Base-by-base conservation (phyloP, 306 rosid species). In the Chamaecrista fasciculata region DNA sequence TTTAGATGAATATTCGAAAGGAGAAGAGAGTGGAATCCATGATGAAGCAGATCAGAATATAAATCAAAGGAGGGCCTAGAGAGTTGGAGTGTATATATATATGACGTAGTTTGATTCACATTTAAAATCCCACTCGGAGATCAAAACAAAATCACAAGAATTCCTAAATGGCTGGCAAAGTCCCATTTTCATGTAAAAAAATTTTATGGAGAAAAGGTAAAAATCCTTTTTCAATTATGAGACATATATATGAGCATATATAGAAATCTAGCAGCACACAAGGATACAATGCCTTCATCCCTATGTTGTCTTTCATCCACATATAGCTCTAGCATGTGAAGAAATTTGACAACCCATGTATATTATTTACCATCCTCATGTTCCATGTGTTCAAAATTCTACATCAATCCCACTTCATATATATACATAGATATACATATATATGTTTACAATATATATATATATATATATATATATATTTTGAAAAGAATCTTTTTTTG, bases 1-100 rank as follows among this genome's bases (percentile, higher is more conserved):
- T 44, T 71, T 63, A 55, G 46, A 73, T 65, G 61, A 67, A n/a
- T 33, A 33, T 43, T 76, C 52, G 43, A 25, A 59, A 62, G 66
- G 50, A 48, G 55, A 29, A 33, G 36, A 50, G 39, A 68, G 81
- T 71, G 44, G 56, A 24, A 69, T 70, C 62, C 24, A 69, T 70
- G 73, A 71, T 73, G 67, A 69, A 73, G 69, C 80, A 42, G 70
- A 58, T n/a, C 63, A n/a, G n/a, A n/a, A n/a, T n/a, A n/a, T 8
- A 29, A 57, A 29, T 29, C 5, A 29, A 52, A 5, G 23, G 36
- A 14, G 18, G 6, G 7, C 11, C 43, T 12, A 3, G 16, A 40
- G 18, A 58, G 64, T 18, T 10, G 65, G 23, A 59, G 10, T 33
- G 6, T 33, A 29, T 29, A 29, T 5, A 2, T 29, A 29, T 29